Base-by-base conservation (phyloP, 1,139 yeast species). In the Scheffersomyces parashehatae region DNA sequence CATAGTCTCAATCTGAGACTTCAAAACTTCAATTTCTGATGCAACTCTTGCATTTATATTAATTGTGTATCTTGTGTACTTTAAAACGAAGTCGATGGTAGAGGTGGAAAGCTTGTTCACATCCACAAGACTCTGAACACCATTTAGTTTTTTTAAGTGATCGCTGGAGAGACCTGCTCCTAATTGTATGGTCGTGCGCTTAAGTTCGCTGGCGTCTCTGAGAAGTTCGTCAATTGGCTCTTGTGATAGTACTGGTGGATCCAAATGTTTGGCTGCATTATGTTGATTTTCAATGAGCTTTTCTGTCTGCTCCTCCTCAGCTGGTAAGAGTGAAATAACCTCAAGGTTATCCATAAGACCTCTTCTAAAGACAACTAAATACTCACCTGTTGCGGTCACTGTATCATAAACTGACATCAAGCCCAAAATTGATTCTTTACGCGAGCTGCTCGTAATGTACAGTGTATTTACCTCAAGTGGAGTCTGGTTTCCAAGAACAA, bases 1-100 rank as follows among this genome's bases (percentile, higher is more conserved):
- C 41, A 59, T 49, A 3, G 47, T 46, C 6, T 53, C 50, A 4
- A 64, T 45, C 49, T 68, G 72, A 24, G 49, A 41, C 32, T 59
- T 60, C 35, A 70, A 48, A 34, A 58, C 58, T 12, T 54, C 53
- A 14, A 65, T 36, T 43, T 62, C 60, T 8, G 59, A 44, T 3
- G 52, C 42, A 4, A 66, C 41, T 43, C 66, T 56, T 29, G 59
- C 49, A 41, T 56, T 55, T 29, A 67, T 47, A 39, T 63, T 62
- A 11, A 68, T 48, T 1, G 61, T 53, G 28, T 53, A 49, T 2
- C 56, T 47, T 7, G 65, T 58, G 29, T 53, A 55, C 3, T 43
- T 44, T 2, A 61, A 48, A 1, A 65, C 58, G 20, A 51, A 43
- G 1, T 50, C 38, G 3, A 64, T 48, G 0, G 59, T 48, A 5